These are phyloP conservation scores for Claviceps pusilla DNA, from an alignment of 2,329 filamentous ascomycete genomes.

Conservation along the genomic window DNA sequence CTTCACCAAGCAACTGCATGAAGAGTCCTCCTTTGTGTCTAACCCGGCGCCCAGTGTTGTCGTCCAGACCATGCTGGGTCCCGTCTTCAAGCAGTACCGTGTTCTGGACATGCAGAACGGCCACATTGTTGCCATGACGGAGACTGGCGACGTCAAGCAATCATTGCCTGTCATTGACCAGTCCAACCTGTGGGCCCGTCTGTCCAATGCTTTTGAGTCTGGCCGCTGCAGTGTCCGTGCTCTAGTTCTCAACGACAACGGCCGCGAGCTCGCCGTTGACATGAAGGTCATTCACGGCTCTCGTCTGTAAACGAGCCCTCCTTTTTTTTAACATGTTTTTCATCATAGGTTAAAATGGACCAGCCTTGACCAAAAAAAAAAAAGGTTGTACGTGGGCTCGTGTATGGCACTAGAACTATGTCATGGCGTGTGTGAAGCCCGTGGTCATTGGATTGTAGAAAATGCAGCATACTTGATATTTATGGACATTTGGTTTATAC, in stretches of 20 bases:
- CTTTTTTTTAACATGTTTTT: neutral
- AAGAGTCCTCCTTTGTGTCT: slow-evolving; percentile 95
- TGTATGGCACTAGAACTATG: slow-evolving; percentile 4
- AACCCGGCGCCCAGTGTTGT: slow-evolving; percentile 93
- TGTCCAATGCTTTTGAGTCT: slow-evolving; percentile 71
- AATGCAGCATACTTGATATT: slow-evolving; percentile 7
- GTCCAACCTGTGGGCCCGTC: slow-evolving; percentile 70
- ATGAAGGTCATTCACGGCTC: slow-evolving; percentile 93
- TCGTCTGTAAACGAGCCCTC: slow-evolving; percentile 35
- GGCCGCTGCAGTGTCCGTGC: slow-evolving; percentile 89
- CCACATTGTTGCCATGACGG: slow-evolving; percentile 88
- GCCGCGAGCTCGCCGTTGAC: slow-evolving; percentile 90
- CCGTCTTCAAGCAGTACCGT: slow-evolving; percentile 99
- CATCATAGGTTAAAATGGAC: neutral
- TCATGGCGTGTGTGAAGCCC: slow-evolving; percentile 10
- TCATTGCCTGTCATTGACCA: slow-evolving; percentile 86
- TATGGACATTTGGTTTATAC: neutral
- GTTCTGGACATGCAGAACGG: slow-evolving; percentile 91
- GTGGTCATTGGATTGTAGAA: slow-evolving; percentile 14
- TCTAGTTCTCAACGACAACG: slow-evolving; percentile 86
- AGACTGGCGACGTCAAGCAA: slow-evolving; percentile 98
- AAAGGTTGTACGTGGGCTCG: neutral
- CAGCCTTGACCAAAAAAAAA: no score
- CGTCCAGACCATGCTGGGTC: slow-evolving; percentile 98
- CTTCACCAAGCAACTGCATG: slow-evolving; percentile 98